Base-by-base conservation (phyloP, 768 basidiomycete species). In the Mycena rebaudengoi region DNA sequence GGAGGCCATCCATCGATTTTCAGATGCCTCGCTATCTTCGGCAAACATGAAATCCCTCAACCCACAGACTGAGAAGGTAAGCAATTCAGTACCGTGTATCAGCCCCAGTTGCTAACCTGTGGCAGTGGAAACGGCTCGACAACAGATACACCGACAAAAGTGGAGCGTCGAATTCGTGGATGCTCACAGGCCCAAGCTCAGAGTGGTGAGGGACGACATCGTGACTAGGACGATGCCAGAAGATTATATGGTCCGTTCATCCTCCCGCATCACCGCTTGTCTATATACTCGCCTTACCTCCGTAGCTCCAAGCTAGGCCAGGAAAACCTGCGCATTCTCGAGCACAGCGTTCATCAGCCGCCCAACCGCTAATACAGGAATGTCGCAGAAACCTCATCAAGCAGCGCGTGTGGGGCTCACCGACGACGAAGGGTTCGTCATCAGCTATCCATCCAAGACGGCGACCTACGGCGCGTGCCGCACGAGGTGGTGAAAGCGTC, bases 401-500 rank as follows among this genome's bases (percentile, higher is more conserved):
- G 2, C 85, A 86, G 68, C 79, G 72, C 14, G n/a, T n/a, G 85
- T 86, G 48, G 85, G 83, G 14, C 74, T 85, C 60, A 73, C 78
- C 0, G 94, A 95, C 61, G 91, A 94, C 57, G 94, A 96, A 72
- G 86, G 86, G 12, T 96, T 94, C 2, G 82, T 94, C 65, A 83
- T 91, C 55, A 83, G 79, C 20, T 83, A 84, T 59, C 82, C 82
- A 30, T 82, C 82, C 41, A 88, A 82, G 71, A 78, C 82, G 35
- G 85, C 80, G 28, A 86, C 82, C 63, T 98, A 96, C 70, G 94
- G 92, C 33, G 92, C 93, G 4, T 98, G 95, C 74, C 83, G 91
- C 49, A 92, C 91, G 35, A 79, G 76, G 3, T 98, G 95, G 95
- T 98, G 94, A 93, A 92, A 74, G 94, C 95, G 14, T 95, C 95